Base-by-base conservation (phyloP, 1,284 basidiomycete genomes). In the Rhodotorula sp. region DNA sequence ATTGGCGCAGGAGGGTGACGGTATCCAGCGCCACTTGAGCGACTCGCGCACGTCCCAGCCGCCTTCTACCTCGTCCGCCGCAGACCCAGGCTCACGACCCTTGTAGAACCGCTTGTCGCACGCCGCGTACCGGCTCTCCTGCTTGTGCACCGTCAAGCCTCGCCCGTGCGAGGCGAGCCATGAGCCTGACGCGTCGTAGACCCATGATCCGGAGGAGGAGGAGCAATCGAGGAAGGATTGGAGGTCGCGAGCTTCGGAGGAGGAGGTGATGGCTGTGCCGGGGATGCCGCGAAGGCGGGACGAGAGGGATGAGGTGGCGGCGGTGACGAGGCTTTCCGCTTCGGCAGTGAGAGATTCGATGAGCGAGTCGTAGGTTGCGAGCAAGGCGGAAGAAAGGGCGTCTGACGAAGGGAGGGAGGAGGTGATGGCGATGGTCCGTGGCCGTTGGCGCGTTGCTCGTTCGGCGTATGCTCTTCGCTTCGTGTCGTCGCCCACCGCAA, bases 81-180 rank as follows among this genome's bases (percentile, higher is more conserved):
- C 40, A 13, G 40, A 44, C 11, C 40, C 40, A 8, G 28, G 37
- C 7, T 62, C 46, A 10, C 51, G 57, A 22, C 60, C 67, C 51
- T 76, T 75, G 73, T 79, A 78, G 69, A 70, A 78, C 24, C 70
- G 65, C 65, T 75, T 77, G 60, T 79, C 78, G 69, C 78, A 79
- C n/a, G 67, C 67, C 10, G 77, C 73, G 56, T 70, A 69, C 18
- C 69, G 51, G 6, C 65, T 48, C 24, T 72, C 71, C 62, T 78
- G 77, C 67, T 79, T 79, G 73, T 78, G 78, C 2, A 78, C 73
- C 15, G 74, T 70, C 34, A 77, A 53, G 0, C 75, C 72, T 3
- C 54, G 30, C 1, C 65, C 62, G 1, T 60, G 37, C 10, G 22
- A 15, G 18, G 59, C 53, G n/a, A 75, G 60, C 31, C 50, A 30